A percentile compares a stretch with the other conserved stretches of the same genome.
Evolutionary conservation across 108 stramenopile genomes (phyloP).

Genomic region (Nitzschia inconspicua): DNA sequence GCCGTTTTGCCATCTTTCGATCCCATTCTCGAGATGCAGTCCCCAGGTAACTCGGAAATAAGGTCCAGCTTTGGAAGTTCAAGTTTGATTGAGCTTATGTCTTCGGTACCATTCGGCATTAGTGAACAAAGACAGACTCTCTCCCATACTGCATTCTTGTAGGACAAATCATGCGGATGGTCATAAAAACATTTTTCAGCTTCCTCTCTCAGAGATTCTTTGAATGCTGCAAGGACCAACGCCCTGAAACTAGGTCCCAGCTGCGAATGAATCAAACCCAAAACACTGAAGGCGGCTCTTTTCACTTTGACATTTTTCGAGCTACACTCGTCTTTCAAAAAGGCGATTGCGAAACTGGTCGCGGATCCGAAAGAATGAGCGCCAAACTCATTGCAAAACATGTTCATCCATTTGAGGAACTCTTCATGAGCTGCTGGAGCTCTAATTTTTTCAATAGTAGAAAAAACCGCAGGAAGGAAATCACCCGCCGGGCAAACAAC

Average conservation of each 20-base stretch:
- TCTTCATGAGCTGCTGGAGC: conserved; percentile 77
- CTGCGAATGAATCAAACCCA: conserved; percentile 67
- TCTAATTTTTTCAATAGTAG: conserved; percentile 42
- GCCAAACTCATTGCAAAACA: conserved; percentile 71
- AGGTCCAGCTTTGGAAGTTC: conserved; percentile 60
- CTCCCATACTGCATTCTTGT: conserved; percentile 18
- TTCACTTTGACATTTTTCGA: conserved; percentile 72
- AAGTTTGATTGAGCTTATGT: not conserved
- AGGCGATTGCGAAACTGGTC: conserved; percentile 44
- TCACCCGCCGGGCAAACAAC: conserved; percentile 46
- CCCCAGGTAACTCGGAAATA: conserved; percentile 37
- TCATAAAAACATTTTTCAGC: conserved; percentile 52
- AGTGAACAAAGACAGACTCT: too few species aligned
- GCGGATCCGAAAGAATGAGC: conserved; percentile 40
- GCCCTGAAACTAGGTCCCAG: conserved; percentile 69
- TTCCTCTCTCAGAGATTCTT: conserved; percentile 24
- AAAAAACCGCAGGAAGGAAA: conserved; percentile 30
- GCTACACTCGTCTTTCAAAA: conserved; percentile 27
- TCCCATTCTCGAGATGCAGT: conserved; percentile 53
- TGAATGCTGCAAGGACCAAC: conserved; percentile 37
- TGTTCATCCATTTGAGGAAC: conserved; percentile 48
- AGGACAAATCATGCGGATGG: conserved; percentile 43
- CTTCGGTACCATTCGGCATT: conserved; percentile 2
- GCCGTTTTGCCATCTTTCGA: conserved; percentile 75
- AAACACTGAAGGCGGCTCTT: conserved; percentile 46